Conservation (phyloP, 345 rosid species). For the Salix arbutifolia region DNA sequence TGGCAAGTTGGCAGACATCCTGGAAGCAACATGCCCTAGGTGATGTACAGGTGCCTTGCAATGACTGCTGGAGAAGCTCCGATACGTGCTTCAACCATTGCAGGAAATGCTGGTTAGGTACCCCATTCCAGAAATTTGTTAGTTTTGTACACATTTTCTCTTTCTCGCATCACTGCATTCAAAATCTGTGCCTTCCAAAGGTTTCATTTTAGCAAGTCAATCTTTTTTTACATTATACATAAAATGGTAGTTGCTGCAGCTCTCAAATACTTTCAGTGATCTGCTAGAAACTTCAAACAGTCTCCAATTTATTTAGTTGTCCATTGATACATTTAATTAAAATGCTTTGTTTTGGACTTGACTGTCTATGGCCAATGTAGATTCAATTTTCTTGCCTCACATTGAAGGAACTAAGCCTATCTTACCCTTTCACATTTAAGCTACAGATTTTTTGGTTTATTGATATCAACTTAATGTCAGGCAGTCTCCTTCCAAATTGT, state of each 20-base stretch:
- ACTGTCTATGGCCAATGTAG: no score
- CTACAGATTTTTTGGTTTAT: neutral
- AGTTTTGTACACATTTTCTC: neutral
- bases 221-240: neutral
- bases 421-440: neutral
- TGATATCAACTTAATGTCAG: neutral
- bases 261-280: no score
- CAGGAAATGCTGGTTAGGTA: conserved; percentile 48
- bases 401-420: neutral
- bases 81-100: conserved; percentile 29
- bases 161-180: neutral
- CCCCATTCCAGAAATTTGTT: neutral
- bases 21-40: conserved; percentile 10
- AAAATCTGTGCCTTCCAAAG: neutral
- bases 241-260: neutral
- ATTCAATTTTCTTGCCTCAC: neutral
- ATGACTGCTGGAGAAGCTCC: conserved; percentile 45
- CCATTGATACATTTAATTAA: no score
- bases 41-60: conserved; percentile 25
- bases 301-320: no score
- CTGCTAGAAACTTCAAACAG: no score
- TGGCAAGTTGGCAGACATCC: conserved; percentile 34
- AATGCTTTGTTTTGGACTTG: no score
- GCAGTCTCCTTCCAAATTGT: neutral
- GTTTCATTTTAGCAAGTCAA: conserved; percentile 2